Conservation (phyloP, 345 rosid genomes). For the Eucalyptus pauciflora region DNA sequence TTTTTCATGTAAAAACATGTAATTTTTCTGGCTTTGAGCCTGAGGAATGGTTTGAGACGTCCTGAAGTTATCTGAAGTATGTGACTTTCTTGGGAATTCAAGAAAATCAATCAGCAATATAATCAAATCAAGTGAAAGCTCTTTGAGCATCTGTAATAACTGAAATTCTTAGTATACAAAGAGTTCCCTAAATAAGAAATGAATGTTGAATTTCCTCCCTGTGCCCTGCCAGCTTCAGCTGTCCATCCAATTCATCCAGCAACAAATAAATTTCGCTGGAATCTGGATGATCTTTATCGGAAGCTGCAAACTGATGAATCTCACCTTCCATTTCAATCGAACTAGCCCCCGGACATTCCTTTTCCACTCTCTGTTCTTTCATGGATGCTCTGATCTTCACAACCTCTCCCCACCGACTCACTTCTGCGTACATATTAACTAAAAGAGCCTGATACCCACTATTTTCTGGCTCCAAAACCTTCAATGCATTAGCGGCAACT, state of each 20-base stretch:
- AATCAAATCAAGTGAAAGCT: neutral
- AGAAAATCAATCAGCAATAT: neutral
- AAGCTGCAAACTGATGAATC: constrained; percentile 50
- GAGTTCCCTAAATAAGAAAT: neutral
- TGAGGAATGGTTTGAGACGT: neutral
- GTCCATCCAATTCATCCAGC: constrained; percentile 40
- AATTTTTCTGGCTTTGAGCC: neutral
- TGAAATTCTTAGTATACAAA: neutral
- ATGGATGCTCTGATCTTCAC: constrained; percentile 39
- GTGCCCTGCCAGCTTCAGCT: constrained; percentile 14
- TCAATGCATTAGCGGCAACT: constrained; percentile 35
- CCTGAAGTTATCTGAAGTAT: neutral
- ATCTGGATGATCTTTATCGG: constrained; percentile 43
- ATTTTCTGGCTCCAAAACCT: constrained; percentile 50
- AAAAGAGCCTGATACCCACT: constrained; percentile 48
- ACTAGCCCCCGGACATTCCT: constrained; percentile 59
- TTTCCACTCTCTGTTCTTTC: constrained; percentile 30
- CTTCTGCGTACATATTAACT: constrained; percentile 57
- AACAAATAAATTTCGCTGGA: constrained; percentile 31
- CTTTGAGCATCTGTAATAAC: neutral
- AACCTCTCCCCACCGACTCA: constrained; percentile 56
- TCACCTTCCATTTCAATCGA: constrained; percentile 44
- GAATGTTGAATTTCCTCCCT: neutral
- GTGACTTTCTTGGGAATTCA: neutral
- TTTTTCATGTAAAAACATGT: neutral